A percentile compares a stretch with the other conserved stretches of the same genome.
These are phyloP conservation scores for Glycyrrhiza uralensis DNA, from an alignment of 306 rosid genomes.

Conservation along the genomic window DNA sequence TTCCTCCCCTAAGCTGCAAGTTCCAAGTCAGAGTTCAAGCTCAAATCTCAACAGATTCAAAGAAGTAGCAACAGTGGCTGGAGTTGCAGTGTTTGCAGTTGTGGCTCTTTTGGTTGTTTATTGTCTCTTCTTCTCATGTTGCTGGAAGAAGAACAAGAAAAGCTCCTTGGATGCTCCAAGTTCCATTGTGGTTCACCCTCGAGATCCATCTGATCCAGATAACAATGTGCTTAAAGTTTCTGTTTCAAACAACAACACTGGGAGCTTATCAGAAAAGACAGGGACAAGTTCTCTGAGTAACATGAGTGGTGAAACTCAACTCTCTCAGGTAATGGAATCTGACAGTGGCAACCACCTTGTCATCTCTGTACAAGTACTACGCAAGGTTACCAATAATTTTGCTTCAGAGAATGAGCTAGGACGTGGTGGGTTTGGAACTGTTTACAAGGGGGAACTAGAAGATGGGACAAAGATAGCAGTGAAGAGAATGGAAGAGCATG, in stretches of 20 bases:
- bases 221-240: constrained; percentile 55
- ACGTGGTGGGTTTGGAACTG: constrained; percentile 84
- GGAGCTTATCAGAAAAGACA: constrained; percentile 54
- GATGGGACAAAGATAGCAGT: constrained; percentile 75
- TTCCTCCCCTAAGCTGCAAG: constrained; percentile 21
- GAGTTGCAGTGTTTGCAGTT: constrained; percentile 25
- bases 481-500: constrained; percentile 86
- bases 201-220: constrained; percentile 53
- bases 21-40: constrained; percentile 23
- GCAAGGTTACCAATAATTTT: constrained; percentile 60
- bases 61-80: constrained; percentile 30
- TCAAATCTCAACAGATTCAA: constrained; percentile 29
- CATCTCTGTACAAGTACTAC: constrained; percentile 65
- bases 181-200: constrained; percentile 66
- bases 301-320: constrained; percentile 52
- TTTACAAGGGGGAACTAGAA: constrained; percentile 78
- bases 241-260: constrained; percentile 41
- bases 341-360: constrained; percentile 57
- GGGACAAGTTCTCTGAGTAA: constrained; percentile 43
- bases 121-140: constrained; percentile 39
- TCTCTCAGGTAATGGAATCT: constrained; percentile 46
- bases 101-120: constrained; percentile 27
- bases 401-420: constrained; percentile 71
- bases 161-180: constrained; percentile 34
- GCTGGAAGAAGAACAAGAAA: constrained; percentile 45